Base-by-base conservation (phyloP, 495 filamentous ascomycete species). In the Neurospora sp. region DNA sequence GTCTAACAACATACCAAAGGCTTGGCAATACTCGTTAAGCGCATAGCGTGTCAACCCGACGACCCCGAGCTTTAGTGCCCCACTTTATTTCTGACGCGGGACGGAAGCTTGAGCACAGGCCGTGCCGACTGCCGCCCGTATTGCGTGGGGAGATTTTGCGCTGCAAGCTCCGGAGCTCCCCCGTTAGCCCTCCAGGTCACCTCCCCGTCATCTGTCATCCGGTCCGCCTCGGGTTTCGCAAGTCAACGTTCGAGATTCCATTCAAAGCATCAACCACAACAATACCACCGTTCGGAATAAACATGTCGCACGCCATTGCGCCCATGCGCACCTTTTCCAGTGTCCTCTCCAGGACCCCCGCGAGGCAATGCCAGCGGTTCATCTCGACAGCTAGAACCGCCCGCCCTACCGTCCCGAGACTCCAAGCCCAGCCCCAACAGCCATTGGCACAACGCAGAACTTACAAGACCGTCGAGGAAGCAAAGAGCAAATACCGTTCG, bases 401-500 rank as follows among this genome's bases (percentile, higher is more conserved):
- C 4, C 42, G 77, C 1, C 22, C 71, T 31, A 71, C 68, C 68
- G 40, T 75, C 31, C 39, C 76, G 46, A 69, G 53, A 69, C n/a
- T 72, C 71, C 75, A 70, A 69, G 46, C 59, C 31, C 76, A 81
- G 69, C 71, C 76, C 27, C 76, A 73, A 10, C 81, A 82, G 75
- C 78, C 80, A 73, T 75, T 79, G 74, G 71, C 70, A 48, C 82
- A 82, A 71, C 74, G 76, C 71, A 69, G 80, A 35, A 82, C 83
- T 71, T 83, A 78, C 73, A 87, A 87, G 79, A 88, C 87, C 27
- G 84, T 88, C 1, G 83, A 88, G 74, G 85, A 88, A 76, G 86
- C 86, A 68, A 82, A 82, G 71, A 87, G 84, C 69, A 76, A 85
- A 40, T 86, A 88, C 75, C 78, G 84, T 12, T 86, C 84, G 68